These are phyloP conservation scores for Pyrenochaeta sp. DNA, from an alignment of 2,329 filamentous ascomycete genomes.

Conservation along the genomic window DNA sequence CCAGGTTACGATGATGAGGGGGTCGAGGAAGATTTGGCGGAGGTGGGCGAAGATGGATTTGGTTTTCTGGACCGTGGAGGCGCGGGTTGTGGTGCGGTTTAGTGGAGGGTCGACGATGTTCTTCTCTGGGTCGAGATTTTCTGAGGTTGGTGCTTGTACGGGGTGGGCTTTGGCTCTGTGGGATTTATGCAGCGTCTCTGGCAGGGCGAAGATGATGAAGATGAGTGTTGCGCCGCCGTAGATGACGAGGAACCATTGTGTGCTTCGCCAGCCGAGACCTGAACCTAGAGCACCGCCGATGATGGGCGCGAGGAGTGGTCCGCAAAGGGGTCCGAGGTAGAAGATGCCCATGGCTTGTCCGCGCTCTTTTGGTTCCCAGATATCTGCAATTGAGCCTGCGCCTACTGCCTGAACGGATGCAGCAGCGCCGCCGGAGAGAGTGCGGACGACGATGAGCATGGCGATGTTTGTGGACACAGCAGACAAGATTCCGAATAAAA, in stretches of 20 bases:
- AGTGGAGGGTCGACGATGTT: constrained; percentile 24
- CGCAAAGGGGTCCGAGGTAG: constrained; percentile 49
- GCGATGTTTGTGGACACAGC: constrained; percentile 45
- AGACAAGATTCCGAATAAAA: constrained; percentile 41
- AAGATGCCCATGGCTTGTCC: constrained; percentile 50
- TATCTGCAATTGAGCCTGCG: constrained; percentile 48
- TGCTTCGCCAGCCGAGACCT: constrained; percentile 47
- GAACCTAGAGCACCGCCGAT: constrained; percentile 46
- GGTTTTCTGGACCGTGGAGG: constrained; percentile 43
- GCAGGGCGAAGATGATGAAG: constrained; percentile 43
- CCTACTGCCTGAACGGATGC: constrained; percentile 49
- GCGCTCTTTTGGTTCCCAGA: constrained; percentile 48
- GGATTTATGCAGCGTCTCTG: constrained; percentile 38
- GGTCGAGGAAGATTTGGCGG: constrained; percentile 49
- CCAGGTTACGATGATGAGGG: constrained; percentile 48
- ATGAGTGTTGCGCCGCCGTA: constrained; percentile 44
- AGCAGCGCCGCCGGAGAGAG: constrained; percentile 46
- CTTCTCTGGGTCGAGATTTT: constrained; percentile 12
- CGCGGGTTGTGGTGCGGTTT: constrained; percentile 38
- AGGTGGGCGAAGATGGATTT: constrained; percentile 34
- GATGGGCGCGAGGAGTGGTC: constrained; percentile 48
- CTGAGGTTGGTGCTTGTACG: neutral
- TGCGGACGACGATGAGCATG: constrained; percentile 48
- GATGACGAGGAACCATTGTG: constrained; percentile 50
- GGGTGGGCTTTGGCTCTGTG: constrained; percentile 14